Conservation (phyloP, 768 basidiomycete genomes). For the Gloeostereum incarnatum region DNA sequence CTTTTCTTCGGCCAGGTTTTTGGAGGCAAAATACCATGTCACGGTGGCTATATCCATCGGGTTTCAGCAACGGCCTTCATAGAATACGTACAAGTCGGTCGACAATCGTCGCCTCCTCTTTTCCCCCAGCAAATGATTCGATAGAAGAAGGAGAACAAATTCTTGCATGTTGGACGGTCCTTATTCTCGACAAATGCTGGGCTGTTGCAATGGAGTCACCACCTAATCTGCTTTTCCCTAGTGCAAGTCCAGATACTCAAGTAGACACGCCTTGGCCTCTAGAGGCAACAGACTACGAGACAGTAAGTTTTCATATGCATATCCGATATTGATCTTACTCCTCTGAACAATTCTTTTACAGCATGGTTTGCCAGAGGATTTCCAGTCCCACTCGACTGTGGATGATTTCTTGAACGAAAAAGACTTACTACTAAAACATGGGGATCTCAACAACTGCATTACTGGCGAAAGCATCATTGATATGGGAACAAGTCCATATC, state of each 20-base stretch:
- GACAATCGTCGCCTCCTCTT: conserved; percentile 9
- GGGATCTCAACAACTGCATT: conserved; percentile 14
- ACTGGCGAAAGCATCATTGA: conserved; percentile 17
- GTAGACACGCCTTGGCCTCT: conserved; percentile 30
- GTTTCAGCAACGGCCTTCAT: conserved; percentile 26
- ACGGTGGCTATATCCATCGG: conserved; percentile 23
- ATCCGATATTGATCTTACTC: conserved; percentile 1
- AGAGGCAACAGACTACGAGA: conserved; percentile 23
- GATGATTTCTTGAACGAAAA: not conserved
- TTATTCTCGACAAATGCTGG: conserved; percentile 27
- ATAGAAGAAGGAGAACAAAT: conserved; percentile 28
- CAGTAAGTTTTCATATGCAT: conserved; percentile 16
- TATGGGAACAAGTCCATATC: conserved; percentile 23
- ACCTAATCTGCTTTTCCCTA: conserved; percentile 8
- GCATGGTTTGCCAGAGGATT: not conserved
- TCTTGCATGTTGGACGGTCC: conserved; percentile 25
- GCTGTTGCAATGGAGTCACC: conserved; percentile 31
- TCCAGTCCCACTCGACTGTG: not conserved
- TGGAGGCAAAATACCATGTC: conserved; percentile 37
- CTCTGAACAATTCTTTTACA: conserved; percentile 9
- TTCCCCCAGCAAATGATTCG: conserved; percentile 13
- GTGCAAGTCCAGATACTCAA: conserved; percentile 9
- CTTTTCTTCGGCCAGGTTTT: conserved; percentile 35
- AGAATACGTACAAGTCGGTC: conserved; percentile 27
- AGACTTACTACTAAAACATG: conserved; percentile 7